phyloP scores from a whole-genome alignment of 1,139 yeast genomes.

The Martiniozyma asiatica region DNA sequence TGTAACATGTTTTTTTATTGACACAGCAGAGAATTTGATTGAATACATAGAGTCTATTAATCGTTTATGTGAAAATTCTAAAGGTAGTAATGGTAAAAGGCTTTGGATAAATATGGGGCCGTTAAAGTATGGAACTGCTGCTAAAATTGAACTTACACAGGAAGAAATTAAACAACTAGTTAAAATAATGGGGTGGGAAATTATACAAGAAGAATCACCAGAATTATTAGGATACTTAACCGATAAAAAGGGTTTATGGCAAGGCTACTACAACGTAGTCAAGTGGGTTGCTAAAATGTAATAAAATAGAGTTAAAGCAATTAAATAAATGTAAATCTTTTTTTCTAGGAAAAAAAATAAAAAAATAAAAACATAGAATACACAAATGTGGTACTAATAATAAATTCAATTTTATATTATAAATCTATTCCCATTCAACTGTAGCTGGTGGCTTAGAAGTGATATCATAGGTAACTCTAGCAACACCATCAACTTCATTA shows the following conservation, averaged over 20 bases:
- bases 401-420: not conserved
- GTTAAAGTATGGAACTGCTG: constrained; percentile 78
- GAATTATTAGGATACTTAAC: constrained; percentile 45
- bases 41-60: constrained; percentile 58
- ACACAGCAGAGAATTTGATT: constrained; percentile 75
- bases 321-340: not conserved
- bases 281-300: constrained; percentile 30
- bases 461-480: constrained; percentile 96
- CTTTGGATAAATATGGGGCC: constrained; percentile 82
- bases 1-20: constrained; percentile 67
- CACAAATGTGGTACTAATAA: not conserved
- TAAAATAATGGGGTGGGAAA: constrained; percentile 50
- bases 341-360: constrained; percentile 1
- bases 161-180: constrained; percentile 51
- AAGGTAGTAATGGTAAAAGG: constrained; percentile 25
- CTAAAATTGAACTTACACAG: constrained; percentile 59
- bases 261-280: constrained; percentile 58
- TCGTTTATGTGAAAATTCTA: constrained; percentile 25
- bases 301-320: constrained; percentile 31
- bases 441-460: constrained; percentile 99
- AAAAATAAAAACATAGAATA: constrained; percentile 1
- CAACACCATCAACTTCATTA: constrained; percentile 97
- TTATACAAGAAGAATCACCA: constrained; percentile 27
- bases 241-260: constrained; percentile 57
- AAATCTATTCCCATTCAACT: constrained; percentile 88